Percentiles rank a stretch among this genome's conserved stretches.
Conservation (phyloP, 441 rosid species). For the Metrosideros polymorpha region DNA sequence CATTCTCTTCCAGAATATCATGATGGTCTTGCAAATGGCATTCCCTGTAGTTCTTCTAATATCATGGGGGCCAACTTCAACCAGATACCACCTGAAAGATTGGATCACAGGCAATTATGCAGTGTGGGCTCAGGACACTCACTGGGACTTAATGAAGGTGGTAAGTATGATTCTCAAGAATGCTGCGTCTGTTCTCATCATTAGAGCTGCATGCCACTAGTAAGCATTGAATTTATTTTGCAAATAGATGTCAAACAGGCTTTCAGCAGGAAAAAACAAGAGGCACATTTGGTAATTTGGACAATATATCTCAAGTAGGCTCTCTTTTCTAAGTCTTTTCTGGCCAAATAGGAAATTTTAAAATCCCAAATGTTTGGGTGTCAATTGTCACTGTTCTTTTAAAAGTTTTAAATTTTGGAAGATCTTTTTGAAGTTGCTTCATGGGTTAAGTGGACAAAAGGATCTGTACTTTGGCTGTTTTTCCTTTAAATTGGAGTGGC, state of each 20-base stretch:
- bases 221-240: not conserved
- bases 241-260: not conserved
- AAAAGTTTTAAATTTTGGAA: not conserved
- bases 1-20: slow-evolving; percentile 48
- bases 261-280: not conserved
- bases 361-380: not conserved
- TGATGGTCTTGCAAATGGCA: slow-evolving; percentile 28
- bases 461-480: not conserved
- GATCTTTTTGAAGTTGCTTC: not conserved
- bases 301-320: not conserved
- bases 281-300: not conserved
- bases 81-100: slow-evolving; percentile 26
- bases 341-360: not conserved
- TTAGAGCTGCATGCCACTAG: not conserved
- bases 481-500: not conserved
- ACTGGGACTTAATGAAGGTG: slow-evolving; percentile 27
- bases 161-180: slow-evolving; percentile 15
- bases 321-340: not conserved
- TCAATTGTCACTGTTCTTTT: not conserved
- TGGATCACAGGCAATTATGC: slow-evolving; percentile 19
- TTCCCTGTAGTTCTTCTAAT: slow-evolving; percentile 26
- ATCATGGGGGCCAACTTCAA: slow-evolving; percentile 19
- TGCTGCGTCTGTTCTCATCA: not conserved
- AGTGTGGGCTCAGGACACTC: slow-evolving; percentile 24
- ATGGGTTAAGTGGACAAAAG: not conserved